phyloP scores from a whole-genome alignment of 768 basidiomycete species.

The Pleurotus tuoliensis region DNA sequence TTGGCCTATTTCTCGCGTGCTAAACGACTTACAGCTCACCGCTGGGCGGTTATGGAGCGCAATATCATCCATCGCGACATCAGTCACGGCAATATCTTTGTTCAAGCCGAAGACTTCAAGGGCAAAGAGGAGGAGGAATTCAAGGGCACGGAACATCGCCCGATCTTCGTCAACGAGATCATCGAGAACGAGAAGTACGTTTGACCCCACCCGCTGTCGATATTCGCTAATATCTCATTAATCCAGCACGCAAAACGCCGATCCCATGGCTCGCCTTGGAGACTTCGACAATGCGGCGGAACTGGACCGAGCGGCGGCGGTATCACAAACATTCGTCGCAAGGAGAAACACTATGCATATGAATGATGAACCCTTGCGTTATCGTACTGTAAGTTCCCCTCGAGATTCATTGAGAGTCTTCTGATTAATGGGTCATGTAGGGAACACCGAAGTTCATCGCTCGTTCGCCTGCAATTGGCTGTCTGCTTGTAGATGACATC shows the following conservation, averaged over 20 bases:
- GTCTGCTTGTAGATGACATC: neutral
- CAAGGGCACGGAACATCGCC: neutral
- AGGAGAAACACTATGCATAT: neutral
- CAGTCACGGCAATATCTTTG: neutral
- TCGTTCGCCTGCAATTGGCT: constrained; percentile 1
- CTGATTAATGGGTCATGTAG: neutral
- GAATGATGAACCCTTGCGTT: neutral
- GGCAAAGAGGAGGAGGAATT: neutral
- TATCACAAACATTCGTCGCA: too few relatives aligned
- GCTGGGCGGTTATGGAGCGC: neutral
- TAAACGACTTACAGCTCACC: neutral
- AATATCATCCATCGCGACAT: neutral
- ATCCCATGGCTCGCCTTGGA: too few relatives aligned
- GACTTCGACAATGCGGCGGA: too few relatives aligned
- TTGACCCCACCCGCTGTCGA: neutral
- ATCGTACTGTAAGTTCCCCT: neutral
- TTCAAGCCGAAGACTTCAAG: neutral
- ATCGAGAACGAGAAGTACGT: neutral
- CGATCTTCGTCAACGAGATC: neutral
- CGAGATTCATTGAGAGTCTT: too few relatives aligned
- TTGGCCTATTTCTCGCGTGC: neutral
- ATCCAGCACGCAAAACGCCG: too few relatives aligned
- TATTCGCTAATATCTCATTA: neutral
- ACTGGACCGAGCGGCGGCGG: too few relatives aligned
- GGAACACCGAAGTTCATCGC: constrained; percentile 2